phyloP scores from a whole-genome alignment of 2,329 filamentous ascomycete species.

The Orbilia oligospora region DNA sequence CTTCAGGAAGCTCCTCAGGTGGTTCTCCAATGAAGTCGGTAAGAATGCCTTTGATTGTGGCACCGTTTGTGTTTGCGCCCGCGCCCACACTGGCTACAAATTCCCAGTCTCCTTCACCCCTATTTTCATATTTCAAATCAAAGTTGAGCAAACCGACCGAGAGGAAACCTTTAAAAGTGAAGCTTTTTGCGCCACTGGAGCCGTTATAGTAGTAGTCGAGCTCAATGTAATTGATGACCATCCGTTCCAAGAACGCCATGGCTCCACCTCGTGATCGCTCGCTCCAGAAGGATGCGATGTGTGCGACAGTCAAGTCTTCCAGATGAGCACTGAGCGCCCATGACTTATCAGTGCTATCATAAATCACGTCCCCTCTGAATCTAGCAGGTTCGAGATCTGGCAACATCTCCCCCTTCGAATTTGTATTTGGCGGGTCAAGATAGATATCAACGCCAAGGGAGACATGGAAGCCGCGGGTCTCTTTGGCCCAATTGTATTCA shows the following conservation, averaged over 20 bases:
- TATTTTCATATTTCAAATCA: constrained; percentile 59
- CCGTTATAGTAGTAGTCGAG: background rate
- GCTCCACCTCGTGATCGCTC: background rate
- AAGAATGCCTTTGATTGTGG: constrained; percentile 48
- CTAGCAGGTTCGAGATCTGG: background rate
- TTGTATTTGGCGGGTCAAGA: background rate
- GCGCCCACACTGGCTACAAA: constrained; percentile 48
- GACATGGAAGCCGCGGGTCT: background rate
- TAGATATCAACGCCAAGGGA: background rate
- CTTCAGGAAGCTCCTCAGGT: constrained; percentile 23
- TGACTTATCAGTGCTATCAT: background rate
- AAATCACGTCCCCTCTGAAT: background rate
- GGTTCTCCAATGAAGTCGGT: constrained; percentile 31
- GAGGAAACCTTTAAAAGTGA: constrained; percentile 62
- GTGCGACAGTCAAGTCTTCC: constrained; percentile 2
- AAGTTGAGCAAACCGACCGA: constrained; percentile 60
- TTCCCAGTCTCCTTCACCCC: constrained; percentile 34
- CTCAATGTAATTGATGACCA: background rate
- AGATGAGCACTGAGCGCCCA: background rate
- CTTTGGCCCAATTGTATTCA: constrained; percentile 35
- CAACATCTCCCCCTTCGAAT: background rate
- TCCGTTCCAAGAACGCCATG: constrained; percentile 17
- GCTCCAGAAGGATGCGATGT: constrained; percentile 21
- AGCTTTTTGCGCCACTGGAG: constrained; percentile 17
- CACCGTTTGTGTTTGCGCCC: background rate